Percentiles rank a stretch among this genome's conserved stretches.
phyloP scores from a whole-genome alignment of 495 filamentous ascomycete genomes.

The Penicilliopsis zonata region DNA sequence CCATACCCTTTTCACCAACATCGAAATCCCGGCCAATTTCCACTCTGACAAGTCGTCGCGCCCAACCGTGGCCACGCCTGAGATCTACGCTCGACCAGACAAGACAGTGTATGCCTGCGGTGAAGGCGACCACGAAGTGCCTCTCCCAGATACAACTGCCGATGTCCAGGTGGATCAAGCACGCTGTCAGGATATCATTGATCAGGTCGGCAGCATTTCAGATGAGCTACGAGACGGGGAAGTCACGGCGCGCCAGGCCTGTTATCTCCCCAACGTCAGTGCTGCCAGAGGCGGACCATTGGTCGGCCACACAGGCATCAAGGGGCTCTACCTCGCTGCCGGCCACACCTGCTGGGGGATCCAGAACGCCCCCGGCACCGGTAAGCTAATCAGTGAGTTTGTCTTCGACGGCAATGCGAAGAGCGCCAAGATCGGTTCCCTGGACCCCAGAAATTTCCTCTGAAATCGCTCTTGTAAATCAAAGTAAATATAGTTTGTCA shows the following conservation, averaged over 20 bases:
- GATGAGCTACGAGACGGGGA: constrained; percentile 66
- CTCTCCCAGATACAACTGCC: constrained; percentile 65
- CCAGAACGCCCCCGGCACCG: constrained; percentile 88
- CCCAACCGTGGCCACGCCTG: constrained; percentile 58
- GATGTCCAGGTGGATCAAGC: constrained; percentile 64
- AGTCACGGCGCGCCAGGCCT: constrained; percentile 75
- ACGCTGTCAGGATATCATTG: constrained; percentile 79
- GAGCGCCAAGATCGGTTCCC: constrained; percentile 57
- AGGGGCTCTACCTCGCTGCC: constrained; percentile 71
- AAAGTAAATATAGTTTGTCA: no score
- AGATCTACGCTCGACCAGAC: constrained; percentile 86
- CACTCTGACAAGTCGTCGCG: constrained; percentile 40
- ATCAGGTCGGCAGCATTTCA: constrained; percentile 67
- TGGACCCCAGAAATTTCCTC: constrained; percentile 54
- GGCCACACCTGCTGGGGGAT: constrained; percentile 98
- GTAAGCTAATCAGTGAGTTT: constrained; percentile 77
- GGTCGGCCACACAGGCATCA: constrained; percentile 61
- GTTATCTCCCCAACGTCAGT: constrained; percentile 75
- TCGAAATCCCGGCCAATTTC: constrained; percentile 55
- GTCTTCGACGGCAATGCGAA: constrained; percentile 67
- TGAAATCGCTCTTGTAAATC: no score
- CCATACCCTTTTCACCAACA: constrained; percentile 85
- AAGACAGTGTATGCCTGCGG: constrained; percentile 90
- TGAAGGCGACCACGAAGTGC: constrained; percentile 66
- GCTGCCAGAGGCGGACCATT: constrained; percentile 58